Evolutionary conservation across 2,329 filamentous ascomycete genomes (phyloP).

Genomic region (Verticillium klebahnii): DNA sequence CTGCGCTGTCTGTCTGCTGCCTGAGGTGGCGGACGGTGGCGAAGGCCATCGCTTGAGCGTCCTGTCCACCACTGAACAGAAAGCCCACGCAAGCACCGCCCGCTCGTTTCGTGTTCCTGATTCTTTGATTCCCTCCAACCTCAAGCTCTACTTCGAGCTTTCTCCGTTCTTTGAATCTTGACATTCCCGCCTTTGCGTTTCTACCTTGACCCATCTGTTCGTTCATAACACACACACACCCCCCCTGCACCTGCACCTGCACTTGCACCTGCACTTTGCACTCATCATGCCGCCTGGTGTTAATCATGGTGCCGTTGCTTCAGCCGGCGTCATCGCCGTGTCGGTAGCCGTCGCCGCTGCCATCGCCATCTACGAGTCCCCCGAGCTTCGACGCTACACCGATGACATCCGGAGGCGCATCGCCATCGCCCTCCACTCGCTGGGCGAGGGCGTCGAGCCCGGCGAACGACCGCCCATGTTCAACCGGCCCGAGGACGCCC

Average conservation of each 20-base stretch:
- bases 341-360: constrained; percentile 54
- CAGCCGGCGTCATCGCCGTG: constrained; percentile 55
- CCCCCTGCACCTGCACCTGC: neutral
- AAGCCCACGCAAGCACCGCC: constrained; percentile 1
- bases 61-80: neutral
- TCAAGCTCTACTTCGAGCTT: neutral
- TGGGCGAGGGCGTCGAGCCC: constrained; percentile 53
- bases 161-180: constrained; percentile 1
- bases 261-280: neutral
- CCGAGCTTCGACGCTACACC: constrained; percentile 57
- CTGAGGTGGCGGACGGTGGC: neutral
- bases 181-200: neutral
- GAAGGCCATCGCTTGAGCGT: neutral
- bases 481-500: constrained; percentile 62
- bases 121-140: neutral
- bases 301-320: constrained; percentile 50
- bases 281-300: constrained; percentile 42
- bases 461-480: constrained; percentile 47
- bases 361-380: constrained; percentile 59
- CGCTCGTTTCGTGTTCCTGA: constrained; percentile 2
- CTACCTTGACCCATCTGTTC: neutral
- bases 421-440: constrained; percentile 53
- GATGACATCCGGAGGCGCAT: constrained; percentile 58
- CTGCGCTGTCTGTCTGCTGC: neutral
- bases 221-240: neutral